Percentiles rank a stretch among this genome's conserved stretches.
Conservation (phyloP, 306 rosid genomes). For the Prinsepia uniflora region DNA sequence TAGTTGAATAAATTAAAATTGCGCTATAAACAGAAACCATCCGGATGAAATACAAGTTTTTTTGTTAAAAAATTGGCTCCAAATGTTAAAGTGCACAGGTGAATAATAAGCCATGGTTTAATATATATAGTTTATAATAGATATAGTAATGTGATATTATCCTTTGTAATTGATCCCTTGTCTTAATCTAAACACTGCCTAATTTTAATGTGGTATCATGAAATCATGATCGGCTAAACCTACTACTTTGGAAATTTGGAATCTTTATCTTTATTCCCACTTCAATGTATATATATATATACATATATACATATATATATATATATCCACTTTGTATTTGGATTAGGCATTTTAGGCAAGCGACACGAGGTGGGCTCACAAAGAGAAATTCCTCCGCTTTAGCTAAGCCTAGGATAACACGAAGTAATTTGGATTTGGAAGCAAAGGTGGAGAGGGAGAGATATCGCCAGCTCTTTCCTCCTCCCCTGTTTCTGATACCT, state of each 20-base stretch:
- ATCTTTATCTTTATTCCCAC: too few relatives aligned
- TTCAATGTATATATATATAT: too few relatives aligned
- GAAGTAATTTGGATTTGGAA: constrained; percentile 34
- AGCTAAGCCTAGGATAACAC: constrained; percentile 23
- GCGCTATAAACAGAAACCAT: too few relatives aligned
- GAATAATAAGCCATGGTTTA: too few relatives aligned
- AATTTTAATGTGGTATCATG: background rate
- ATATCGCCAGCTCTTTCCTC: too few relatives aligned
- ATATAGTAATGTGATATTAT: background rate
- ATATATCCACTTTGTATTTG: background rate
- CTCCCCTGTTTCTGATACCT: constrained; percentile 23
- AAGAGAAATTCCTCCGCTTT: background rate
- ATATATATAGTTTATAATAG: too few relatives aligned
- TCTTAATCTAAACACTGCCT: background rate
- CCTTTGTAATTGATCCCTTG: background rate
- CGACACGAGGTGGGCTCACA: constrained; percentile 25
- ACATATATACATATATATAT: too few relatives aligned
- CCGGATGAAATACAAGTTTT: too few relatives aligned
- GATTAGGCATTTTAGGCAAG: constrained; percentile 19
- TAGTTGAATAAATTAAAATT: too few relatives aligned
- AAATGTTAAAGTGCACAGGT: too few relatives aligned
- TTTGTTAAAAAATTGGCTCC: too few relatives aligned
- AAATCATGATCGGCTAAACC: background rate
- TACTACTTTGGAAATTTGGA: too few relatives aligned
- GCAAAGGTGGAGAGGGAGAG: constrained; percentile 38